Evolutionary conservation across 176 grass and related monocot species (phyloP), one percentile per base, ranked within the genome.

Genomic region (Guadua angustifolia): DNA sequence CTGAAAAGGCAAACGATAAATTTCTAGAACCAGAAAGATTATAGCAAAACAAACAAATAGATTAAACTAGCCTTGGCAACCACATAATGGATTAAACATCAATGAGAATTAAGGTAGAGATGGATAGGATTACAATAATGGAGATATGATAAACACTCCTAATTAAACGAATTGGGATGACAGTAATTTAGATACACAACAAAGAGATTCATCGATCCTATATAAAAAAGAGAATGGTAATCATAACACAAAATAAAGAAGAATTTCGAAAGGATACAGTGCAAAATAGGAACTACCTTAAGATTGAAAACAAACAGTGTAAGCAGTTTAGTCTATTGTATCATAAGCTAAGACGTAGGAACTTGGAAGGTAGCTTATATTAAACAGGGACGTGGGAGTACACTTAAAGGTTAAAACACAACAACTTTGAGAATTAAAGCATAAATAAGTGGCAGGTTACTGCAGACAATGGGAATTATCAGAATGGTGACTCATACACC

Each of bases 1-100:
- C 96, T 99, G 86, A 88, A 95, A 78, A 59, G 43, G 9, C 8
- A 79, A 63, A 83, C 46, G 47, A 50, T 60, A 61, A 50, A 24
- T 74, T 44, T 80, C 11, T 84, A 73, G 18, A 57, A 57, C 57
- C 21, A 63, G 21, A 56, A 53, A 69, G 7, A 72, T 65, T 73
- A 53, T 55, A 77, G 39, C 19, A 39, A 71, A 81, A 0, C 21
- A 39, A 55, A 66, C 36, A 82, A 6, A 38, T 43, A 50, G 32
- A 82, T 51, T 29, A 75, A 57, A 82, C 6, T 55, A 66, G 5
- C 47, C 10, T 7, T 71, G 26, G 36, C 6, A 81, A 47, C 67
- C 67, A 68, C 42, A 66, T 7, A 58, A 45, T 47, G 39, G 3
- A 76, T 63, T 33, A 35, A 77, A 36, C 25, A 65, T 44, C 75